Conservation (phyloP, 2,329 filamentous ascomycete species). For the Talaromyces albobiverticillius region DNA sequence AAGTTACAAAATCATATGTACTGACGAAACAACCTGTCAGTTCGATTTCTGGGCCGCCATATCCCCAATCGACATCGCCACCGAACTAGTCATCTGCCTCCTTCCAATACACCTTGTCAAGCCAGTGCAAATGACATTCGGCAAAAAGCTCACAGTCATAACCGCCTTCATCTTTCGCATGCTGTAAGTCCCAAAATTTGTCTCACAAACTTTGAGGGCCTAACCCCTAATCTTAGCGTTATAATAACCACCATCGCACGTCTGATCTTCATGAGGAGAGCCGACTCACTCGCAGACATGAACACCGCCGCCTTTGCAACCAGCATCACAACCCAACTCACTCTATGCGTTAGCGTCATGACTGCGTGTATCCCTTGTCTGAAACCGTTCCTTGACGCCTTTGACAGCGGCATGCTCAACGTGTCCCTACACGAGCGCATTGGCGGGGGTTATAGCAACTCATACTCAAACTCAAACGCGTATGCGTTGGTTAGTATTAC, state of each 20-base stretch:
- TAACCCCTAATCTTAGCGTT: background rate
- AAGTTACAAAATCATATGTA: background rate
- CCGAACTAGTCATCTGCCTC: conserved; percentile 3
- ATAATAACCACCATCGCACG: background rate
- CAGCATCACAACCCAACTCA: conserved; percentile 4
- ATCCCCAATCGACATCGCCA: conserved; percentile 1
- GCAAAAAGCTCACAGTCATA: background rate
- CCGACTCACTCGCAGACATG: background rate
- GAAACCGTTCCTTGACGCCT: conserved; percentile 4
- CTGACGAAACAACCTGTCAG: background rate
- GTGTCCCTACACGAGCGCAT: background rate
- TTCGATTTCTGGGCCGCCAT: conserved; percentile 6
- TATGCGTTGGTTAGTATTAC: background rate
- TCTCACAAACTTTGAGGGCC: background rate
- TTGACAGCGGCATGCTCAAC: conserved; percentile 3
- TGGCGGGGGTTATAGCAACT: background rate
- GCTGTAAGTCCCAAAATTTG: background rate
- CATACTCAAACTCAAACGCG: background rate
- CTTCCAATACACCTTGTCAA: conserved; percentile 3
- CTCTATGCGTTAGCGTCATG: conserved; percentile 2
- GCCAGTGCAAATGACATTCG: background rate
- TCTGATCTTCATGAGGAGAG: conserved; percentile 4
- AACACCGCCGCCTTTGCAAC: conserved; percentile 3
- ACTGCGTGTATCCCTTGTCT: conserved; percentile 2
- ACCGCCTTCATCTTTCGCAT: background rate